Conservation (phyloP, 805 yeast species). For the Metschnikowia shivogae region DNA sequence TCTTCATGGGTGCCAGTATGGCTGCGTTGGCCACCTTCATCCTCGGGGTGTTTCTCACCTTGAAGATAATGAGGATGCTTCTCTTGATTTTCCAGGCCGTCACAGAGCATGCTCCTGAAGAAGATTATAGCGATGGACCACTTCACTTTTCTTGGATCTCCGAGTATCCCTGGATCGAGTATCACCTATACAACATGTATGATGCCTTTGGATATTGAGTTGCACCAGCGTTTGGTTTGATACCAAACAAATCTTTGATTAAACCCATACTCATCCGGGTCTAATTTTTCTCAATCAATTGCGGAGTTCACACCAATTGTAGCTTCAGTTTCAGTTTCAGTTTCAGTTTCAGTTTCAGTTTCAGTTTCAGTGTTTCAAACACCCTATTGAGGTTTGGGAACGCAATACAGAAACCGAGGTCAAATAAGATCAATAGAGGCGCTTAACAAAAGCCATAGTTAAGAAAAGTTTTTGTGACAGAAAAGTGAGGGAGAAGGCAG, state of each 20-base stretch:
- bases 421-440: too few species aligned
- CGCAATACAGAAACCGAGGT: too few species aligned
- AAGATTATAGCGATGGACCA: conserved; percentile 1
- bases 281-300: too few species aligned
- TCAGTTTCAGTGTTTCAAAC: too few species aligned
- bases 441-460: too few species aligned
- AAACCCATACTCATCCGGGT: too few species aligned
- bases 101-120: neutral
- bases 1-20: neutral
- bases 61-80: neutral
- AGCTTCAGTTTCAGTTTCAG: too few species aligned
- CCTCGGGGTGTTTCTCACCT: neutral
- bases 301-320: too few species aligned
- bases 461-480: neutral
- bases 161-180: conserved; percentile 16
- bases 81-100: neutral
- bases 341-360: too few species aligned
- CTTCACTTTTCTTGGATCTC: conserved; percentile 11
- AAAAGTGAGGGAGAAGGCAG: conserved; percentile 1
- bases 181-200: conserved; percentile 9
- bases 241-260: too few species aligned
- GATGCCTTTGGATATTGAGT: conserved; percentile 11
- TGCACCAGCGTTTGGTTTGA: too few species aligned
- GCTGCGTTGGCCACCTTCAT: neutral
- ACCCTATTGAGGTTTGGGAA: too few species aligned